Evolutionary conservation across 1,139 yeast species (phyloP), one percentile per base, ranked within the genome.

Genomic region (Wickerhamomyces sp.): DNA sequence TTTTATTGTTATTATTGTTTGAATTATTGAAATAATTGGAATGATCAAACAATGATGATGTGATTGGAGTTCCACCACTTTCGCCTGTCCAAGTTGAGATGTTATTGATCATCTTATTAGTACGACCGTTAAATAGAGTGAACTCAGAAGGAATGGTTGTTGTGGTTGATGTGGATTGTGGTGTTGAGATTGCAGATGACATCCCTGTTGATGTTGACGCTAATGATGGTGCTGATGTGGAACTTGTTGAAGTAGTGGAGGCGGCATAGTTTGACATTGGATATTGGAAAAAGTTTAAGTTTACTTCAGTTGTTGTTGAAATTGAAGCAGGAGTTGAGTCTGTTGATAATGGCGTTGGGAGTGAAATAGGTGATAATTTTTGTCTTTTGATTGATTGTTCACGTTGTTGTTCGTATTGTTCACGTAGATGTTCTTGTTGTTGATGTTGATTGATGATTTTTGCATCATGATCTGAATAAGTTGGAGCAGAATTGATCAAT

Each of bases 11-110:
- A 53, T 2, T 18, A 35, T 40, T 35, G 31, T 26, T 18, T 18
- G 23, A 18, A 38, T 33, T 9, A 37, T 34, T 38, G 23, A 38
- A n/a, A 27, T 49, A 44, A 31, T 42, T 43, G 18, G 48, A 39
- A 32, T 54, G 52, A 34, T 56, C 59, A 44, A 58, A 55, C n/a
- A 55, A 36, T 2, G 56, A 48, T 4, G 59, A 49, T 6, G 58
- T 49, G 11, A 51, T 51, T 37, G 59, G 57, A 4, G 50, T 47
- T 10, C 57, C 57, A 13, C 71, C 71, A 34, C 69, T 69, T 4
- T 68, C 71, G n/a, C 71, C 74, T 0, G 83, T 78, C 84, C 84
- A 79, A 1, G 74, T 72, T 0, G 83, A 77, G 45, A 79, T 79
- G 54, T 78, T 78, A 56, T 72, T 78, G 50, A 79, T 79, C 84